Conservation (phyloP, 176 grass and related monocot genomes). For the Eragrostis nindensis region DNA sequence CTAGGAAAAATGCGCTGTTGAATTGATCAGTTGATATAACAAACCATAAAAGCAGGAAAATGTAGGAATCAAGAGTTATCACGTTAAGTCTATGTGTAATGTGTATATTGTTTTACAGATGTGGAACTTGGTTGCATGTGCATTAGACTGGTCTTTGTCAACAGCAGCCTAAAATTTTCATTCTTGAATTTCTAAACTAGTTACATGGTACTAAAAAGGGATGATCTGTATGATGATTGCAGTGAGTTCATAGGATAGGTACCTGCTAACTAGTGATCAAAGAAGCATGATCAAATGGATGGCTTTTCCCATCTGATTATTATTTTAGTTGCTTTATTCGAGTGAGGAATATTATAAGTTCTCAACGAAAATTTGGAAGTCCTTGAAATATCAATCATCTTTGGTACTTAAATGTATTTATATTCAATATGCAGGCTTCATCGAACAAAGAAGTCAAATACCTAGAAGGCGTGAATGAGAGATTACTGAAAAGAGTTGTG, state of each 20-base stretch:
- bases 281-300: slow-evolving; percentile 14
- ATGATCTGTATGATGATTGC: slow-evolving; percentile 2
- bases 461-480: slow-evolving; percentile 50
- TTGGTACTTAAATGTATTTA: slow-evolving; percentile 34
- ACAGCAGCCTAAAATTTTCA: slow-evolving; percentile 10
- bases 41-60: neutral
- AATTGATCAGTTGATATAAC: slow-evolving; percentile 3
- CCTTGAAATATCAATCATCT: neutral
- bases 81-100: neutral
- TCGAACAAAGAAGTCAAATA: slow-evolving; percentile 48
- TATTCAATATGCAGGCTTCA: slow-evolving; percentile 50
- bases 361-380: neutral
- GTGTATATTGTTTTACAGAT: neutral
- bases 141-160: neutral
- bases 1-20: neutral
- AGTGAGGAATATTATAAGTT: neutral
- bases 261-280: neutral
- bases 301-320: neutral
- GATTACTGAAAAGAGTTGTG: slow-evolving; percentile 49
- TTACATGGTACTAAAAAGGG: neutral
- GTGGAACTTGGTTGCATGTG: slow-evolving; percentile 5
- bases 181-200: neutral
- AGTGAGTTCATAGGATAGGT: neutral
- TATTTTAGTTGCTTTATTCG: neutral
- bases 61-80: neutral